phyloP scores from a whole-genome alignment of 805 yeast species.

The Kodamaea kaohsiungensis region DNA sequence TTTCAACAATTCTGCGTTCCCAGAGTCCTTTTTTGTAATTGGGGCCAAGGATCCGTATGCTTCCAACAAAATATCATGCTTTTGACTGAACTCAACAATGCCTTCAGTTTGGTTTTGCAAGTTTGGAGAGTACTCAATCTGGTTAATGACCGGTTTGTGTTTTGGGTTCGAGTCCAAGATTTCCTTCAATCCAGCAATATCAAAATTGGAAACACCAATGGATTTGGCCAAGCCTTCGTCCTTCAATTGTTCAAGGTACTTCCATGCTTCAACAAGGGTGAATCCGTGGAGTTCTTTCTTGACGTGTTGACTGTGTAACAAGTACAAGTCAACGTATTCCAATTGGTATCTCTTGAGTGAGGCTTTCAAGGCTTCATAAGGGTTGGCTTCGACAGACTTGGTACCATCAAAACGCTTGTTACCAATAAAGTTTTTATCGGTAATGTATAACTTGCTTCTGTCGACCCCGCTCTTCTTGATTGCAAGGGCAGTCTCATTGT shows the following conservation, averaged over 20 bases:
- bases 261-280: conserved; percentile 56
- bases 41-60: conserved; percentile 82
- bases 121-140: conserved; percentile 91
- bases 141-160: conserved; percentile 76
- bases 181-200: conserved; percentile 68
- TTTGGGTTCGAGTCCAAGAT: conserved; percentile 60
- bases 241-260: conserved; percentile 69
- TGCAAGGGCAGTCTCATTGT: conserved; percentile 54
- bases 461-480: conserved; percentile 30
- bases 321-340: conserved; percentile 53
- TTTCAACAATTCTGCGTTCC: conserved; percentile 49
- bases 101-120: conserved; percentile 71
- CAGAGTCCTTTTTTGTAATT: conserved; percentile 59
- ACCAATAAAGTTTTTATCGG: conserved; percentile 53
- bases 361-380: conserved; percentile 41
- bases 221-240: conserved; percentile 67
- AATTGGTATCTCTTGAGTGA: conserved; percentile 41
- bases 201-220: conserved; percentile 81
- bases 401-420: conserved; percentile 7
- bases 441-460: conserved; percentile 52
- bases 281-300: conserved; percentile 34
- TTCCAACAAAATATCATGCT: conserved; percentile 54
- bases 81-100: conserved; percentile 70
- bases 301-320: conserved; percentile 49
- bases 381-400: conserved; percentile 20